Conservation (phyloP, 2,329 filamentous ascomycete genomes). For the Leptographium radiaticola region DNA sequence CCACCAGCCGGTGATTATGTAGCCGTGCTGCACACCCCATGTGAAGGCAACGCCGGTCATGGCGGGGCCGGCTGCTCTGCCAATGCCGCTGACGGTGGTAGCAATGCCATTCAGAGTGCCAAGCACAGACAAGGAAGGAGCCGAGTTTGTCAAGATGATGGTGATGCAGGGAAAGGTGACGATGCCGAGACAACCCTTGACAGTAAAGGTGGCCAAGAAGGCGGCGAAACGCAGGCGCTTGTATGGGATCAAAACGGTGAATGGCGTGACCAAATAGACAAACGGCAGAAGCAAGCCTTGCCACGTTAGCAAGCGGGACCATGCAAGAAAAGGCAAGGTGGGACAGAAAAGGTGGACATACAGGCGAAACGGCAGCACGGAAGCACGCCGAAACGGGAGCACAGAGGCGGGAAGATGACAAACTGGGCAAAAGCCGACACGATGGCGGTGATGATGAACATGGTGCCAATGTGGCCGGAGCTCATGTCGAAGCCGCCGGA, state of each 20-base stretch:
- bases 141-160: constrained; percentile 83
- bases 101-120: constrained; percentile 87
- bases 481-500: constrained; percentile 64
- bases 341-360: constrained; percentile 15
- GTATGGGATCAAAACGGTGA: constrained; percentile 51
- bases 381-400: constrained; percentile 59
- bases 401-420: constrained; percentile 65
- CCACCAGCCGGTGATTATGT: constrained; percentile 73
- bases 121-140: constrained; percentile 58
- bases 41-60: constrained; percentile 60
- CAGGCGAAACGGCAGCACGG: constrained; percentile 55
- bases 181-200: constrained; percentile 65
- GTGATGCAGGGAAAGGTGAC: constrained; percentile 83
- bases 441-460: constrained; percentile 75
- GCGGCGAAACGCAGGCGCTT: constrained; percentile 37
- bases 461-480: constrained; percentile 64
- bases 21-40: constrained; percentile 61
- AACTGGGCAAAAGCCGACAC: constrained; percentile 76
- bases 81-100: constrained; percentile 69
- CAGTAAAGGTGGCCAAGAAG: constrained; percentile 55
- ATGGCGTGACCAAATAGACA: constrained; percentile 71
- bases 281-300: constrained; percentile 54
- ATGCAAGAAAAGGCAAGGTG: not conserved
- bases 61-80: constrained; percentile 67
- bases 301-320: not conserved